phyloP scores from a whole-genome alignment of 768 basidiomycete genomes.

The Psilocybe azurescens region DNA sequence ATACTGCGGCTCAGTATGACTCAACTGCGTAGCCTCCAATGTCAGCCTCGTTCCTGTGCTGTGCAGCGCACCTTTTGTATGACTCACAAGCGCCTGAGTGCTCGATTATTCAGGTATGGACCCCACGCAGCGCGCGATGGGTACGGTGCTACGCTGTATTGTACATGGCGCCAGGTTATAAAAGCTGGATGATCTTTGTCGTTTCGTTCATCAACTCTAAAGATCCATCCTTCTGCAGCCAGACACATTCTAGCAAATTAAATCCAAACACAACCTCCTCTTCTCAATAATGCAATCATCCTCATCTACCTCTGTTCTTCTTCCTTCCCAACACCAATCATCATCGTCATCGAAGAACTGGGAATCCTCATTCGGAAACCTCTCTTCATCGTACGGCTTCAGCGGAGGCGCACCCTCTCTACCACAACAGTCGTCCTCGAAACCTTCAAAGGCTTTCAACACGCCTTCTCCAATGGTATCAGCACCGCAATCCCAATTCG shows the following conservation, averaged over 20 bases:
- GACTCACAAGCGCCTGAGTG: conserved; percentile 1
- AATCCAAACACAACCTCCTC: background rate
- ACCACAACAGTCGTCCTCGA: conserved; percentile 14
- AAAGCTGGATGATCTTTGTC: background rate
- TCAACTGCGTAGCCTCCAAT: background rate
- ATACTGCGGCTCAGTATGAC: conserved; percentile 4
- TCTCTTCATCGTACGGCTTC: conserved; percentile 23
- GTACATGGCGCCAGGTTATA: background rate
- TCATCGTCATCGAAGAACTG: conserved; percentile 27
- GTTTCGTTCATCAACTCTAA: background rate
- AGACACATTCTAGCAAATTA: background rate
- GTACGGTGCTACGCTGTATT: background rate
- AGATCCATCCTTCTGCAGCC: background rate
- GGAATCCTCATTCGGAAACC: conserved; percentile 27
- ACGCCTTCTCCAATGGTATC: background rate
- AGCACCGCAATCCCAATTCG: background rate
- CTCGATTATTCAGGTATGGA: background rate
- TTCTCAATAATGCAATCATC: conserved; percentile 12
- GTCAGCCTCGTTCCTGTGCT: background rate
- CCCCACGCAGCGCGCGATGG: conserved; percentile 1
- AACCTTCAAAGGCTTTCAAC: background rate
- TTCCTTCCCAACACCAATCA: conserved; percentile 4
- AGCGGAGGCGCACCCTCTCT: conserved; percentile 13
- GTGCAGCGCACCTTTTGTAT: conserved; percentile 1
- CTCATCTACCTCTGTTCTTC: conserved; percentile 15